Base-by-base conservation (phyloP, 1,284 basidiomycete species). In the Rhodotorula sp. region DNA sequence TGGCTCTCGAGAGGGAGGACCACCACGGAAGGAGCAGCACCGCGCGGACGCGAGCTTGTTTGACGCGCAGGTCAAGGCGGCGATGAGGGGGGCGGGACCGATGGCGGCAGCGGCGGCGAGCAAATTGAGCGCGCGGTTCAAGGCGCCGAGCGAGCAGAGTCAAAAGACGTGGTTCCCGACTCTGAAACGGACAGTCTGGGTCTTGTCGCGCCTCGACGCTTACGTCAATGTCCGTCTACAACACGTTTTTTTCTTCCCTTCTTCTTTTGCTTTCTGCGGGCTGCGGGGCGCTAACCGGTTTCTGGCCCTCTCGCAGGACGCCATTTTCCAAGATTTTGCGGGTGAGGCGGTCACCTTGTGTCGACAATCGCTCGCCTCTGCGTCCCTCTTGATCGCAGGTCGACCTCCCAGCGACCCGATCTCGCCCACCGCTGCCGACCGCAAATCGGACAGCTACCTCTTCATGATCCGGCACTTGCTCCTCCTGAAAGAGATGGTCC, bases 271-370 rank as follows among this genome's bases (percentile, higher is more conserved):
- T n/a, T n/a, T n/a, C n/a, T n/a, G n/a, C n/a, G n/a, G n/a, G n/a
- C n/a, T n/a, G n/a, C n/a, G n/a, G n/a, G n/a, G n/a, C 21, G 34
- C 38, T n/a, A 1, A 15, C 57, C 62, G 16, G 0, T 50, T 26
- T n/a, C 10, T 19, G 8, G 2, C 45, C 7, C 47, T 5, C n/a
- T 26, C 31, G 49, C 76, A 95, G 92, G 88, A 90, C 23, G 89
- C 88, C 2, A 94, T 97, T 70, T 97, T 95, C 74, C 90, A 92
- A 78, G 94, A 97, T 79, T 90, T 97, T 59, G 92, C 94, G 0
- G 91, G 93, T 80, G 93, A 97, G 81, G 91, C 93, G 0, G 85
- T 95, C 48, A 85, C 86, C 21, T 83, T 93, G 5, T 95, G 93
- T 79, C 87, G 89, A 54, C 85, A 88, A 71, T 93, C 92, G 0